Evolutionary conservation across 192 early-diverging fungal species (phyloP).

Genomic region (Gryganskiella cystojenkinii): DNA sequence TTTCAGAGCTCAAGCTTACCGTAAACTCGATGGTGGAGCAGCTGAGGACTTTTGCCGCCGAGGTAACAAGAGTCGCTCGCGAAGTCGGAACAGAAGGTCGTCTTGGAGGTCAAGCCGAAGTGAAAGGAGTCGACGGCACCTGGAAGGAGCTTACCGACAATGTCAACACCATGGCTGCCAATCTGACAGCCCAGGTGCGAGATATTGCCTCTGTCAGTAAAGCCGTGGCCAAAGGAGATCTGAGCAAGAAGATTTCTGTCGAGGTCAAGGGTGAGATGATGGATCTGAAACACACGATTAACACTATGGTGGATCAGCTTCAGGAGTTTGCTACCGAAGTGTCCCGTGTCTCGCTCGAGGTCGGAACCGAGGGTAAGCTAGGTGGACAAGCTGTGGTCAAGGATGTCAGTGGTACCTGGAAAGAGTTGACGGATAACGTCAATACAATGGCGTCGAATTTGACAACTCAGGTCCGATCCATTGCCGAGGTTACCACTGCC

Average conservation of each 20-base stretch:
- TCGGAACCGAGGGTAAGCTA: conserved; percentile 77
- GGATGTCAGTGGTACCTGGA: conserved; percentile 76
- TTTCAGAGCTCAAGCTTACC: conserved; percentile 61
- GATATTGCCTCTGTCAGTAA: conserved; percentile 70
- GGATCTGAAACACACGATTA: conserved; percentile 68
- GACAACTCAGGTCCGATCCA: conserved; percentile 75
- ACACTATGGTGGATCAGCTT: conserved; percentile 76
- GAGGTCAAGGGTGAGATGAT: conserved; percentile 66
- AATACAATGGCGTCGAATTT: conserved; percentile 78
- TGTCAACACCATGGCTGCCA: conserved; percentile 75
- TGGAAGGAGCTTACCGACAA: conserved; percentile 74
- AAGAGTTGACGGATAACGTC: conserved; percentile 77
- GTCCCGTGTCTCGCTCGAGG: conserved; percentile 72
- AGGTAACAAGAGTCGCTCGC: conserved; percentile 60
- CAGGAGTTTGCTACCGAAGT: conserved; percentile 76
- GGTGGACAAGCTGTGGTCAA: conserved; percentile 75
- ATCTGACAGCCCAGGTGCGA: conserved; percentile 71
- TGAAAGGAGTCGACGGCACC: conserved; percentile 65
- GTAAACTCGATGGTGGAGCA: conserved; percentile 69
- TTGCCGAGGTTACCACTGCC: conserved; percentile 74
- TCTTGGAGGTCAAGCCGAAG: conserved; percentile 65
- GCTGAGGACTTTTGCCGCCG: conserved; percentile 59
- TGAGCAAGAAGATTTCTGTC: conserved; percentile 64
- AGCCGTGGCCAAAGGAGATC: conserved; percentile 65
- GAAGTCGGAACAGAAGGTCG: conserved; percentile 63